Evolutionary conservation across 495 filamentous ascomycete genomes (phyloP).

Genomic region (Margaritispora aquatica): DNA sequence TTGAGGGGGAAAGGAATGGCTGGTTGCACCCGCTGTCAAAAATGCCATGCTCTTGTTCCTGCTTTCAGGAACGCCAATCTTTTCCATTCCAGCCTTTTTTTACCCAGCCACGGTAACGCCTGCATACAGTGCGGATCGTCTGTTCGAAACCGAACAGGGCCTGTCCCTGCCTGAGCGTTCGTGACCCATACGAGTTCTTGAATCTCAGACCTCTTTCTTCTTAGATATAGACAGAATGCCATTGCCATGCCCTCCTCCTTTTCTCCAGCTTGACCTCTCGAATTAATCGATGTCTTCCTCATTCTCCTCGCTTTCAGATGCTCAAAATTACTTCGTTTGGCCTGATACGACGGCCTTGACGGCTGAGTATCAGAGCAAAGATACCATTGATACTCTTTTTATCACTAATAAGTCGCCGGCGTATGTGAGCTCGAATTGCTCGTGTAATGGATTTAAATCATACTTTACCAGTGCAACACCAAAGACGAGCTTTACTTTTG

Average conservation of each 20-base stretch:
- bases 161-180: not conserved
- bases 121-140: not conserved
- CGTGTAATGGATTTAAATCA: slow-evolving; percentile 2
- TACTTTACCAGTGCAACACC: not conserved
- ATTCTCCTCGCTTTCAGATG: not conserved
- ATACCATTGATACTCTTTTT: slow-evolving; percentile 1
- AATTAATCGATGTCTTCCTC: not conserved
- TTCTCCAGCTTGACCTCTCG: not conserved
- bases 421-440: slow-evolving; percentile 7
- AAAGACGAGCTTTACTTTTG: not conserved
- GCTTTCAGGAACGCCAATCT: not conserved
- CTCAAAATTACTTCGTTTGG: slow-evolving; percentile 2
- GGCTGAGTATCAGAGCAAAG: not conserved
- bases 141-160: not conserved
- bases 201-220: not conserved
- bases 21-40: not conserved
- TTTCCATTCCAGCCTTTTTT: not conserved
- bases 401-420: slow-evolving; percentile 1
- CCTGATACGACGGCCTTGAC: not conserved
- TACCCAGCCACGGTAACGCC: not conserved
- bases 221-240: not conserved
- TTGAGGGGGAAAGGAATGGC: not conserved
- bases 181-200: not conserved
- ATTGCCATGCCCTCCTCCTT: not conserved
- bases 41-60: not conserved